These are phyloP conservation scores for Closterium sp. DNA, from an alignment of 139 green algal genomes.

Conservation along the genomic window DNA sequence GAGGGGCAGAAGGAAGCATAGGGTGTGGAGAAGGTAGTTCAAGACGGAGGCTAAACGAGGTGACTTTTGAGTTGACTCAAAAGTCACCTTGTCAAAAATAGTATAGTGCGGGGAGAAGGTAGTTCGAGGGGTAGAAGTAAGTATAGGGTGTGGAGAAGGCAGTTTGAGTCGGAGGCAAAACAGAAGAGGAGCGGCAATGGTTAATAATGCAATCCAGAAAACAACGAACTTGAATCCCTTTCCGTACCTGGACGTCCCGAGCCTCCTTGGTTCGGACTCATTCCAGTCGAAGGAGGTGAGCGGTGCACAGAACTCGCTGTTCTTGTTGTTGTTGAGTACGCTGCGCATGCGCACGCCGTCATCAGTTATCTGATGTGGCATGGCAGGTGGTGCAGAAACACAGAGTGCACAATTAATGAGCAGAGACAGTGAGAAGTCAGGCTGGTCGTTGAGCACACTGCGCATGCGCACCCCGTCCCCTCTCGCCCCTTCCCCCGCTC, in stretches of 20 bases:
- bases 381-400: too few relatives aligned
- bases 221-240: too few relatives aligned
- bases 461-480: conserved; percentile 69
- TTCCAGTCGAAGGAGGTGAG: conserved; percentile 99
- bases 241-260: conserved; percentile 73
- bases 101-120: background rate
- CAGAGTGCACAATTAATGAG: too few relatives aligned
- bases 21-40: too few relatives aligned
- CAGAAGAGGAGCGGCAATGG: too few relatives aligned
- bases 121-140: background rate
- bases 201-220: too few relatives aligned
- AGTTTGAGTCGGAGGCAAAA: too few relatives aligned
- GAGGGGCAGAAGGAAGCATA: background rate
- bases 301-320: conserved; percentile 83
- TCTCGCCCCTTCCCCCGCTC: background rate
- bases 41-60: too few relatives aligned
- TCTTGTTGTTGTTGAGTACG: conserved; percentile 79
- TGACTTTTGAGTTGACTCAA: too few relatives aligned
- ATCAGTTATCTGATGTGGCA: conserved; percentile 58
- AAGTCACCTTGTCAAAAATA: too few relatives aligned
- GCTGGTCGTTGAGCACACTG: conserved; percentile 77
- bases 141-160: too few relatives aligned
- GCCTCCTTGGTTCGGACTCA: conserved; percentile 75
- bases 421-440: conserved; percentile 64
- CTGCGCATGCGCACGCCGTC: conserved; percentile 73